Evolutionary conservation across 345 rosid species (phyloP), one percentile per base, ranked within the genome.

Genomic region (Salix dunnii): DNA sequence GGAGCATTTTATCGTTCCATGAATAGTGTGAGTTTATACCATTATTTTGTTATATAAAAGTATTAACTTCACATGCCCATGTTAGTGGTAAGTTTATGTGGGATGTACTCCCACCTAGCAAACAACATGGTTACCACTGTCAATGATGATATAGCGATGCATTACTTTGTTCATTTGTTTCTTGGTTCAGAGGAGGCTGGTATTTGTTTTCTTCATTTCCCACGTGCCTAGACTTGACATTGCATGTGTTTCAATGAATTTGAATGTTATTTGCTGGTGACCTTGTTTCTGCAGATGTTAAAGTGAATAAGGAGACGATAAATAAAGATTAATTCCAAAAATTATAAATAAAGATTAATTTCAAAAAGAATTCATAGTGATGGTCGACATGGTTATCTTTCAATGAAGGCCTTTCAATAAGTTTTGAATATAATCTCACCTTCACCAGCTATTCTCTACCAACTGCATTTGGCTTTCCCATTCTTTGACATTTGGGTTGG

Each of bases 271-370:
- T 75, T 78, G 81, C 87, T 78, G 78, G 83, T 85, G 87, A 82
- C 81, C 77, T 84, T 90, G 86, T 85, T 84, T 80, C 79, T 86
- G 91, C 93, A 86, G 91, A 87, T 85, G 77, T 81, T 85, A 88
- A 81, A 85, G 83, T 88, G 86, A 83, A 88, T 83, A 80, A 80
- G 84, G 76, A 78, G 87, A 79, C 79, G 84, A 73, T 84, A 77
- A 84, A 79, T 87, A 85, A 85, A 80, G 90, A 77, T 84, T 84
- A 81, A 60, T 73, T 73, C 68, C 28, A 55, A 81, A n/a, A n/a
- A n/a, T n/a, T n/a, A 73, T 84, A 77, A 84, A 79, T 87, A 85
- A 85, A 80, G 90, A 77, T 84, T 84, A 81, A 60, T 73, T 73
- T 66, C 28, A 55, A 81, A 81, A 73, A 87, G 85, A 80, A 75